Conservation (phyloP, 129 eudicot genomes). For the Flaveria linearis region DNA sequence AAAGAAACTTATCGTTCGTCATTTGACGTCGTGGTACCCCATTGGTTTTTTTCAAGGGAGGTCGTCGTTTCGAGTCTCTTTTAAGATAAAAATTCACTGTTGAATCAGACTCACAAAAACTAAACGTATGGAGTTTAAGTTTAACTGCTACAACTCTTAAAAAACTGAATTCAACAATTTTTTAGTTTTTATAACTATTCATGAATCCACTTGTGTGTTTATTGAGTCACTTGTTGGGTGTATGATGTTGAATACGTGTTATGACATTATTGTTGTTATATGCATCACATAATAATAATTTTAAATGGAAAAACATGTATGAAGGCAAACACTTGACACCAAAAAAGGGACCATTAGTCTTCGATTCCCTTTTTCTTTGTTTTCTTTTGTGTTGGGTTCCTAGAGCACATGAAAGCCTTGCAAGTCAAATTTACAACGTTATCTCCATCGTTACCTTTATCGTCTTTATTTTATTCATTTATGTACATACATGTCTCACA, state of each 20-base stretch:
- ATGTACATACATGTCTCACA: no score
- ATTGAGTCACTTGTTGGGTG: neutral
- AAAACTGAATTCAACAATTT: no score
- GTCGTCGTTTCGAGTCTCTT: no score
- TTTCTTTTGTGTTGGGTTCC: constrained; percentile 2
- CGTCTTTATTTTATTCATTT: neutral
- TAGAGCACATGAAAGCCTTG: constrained; percentile 23
- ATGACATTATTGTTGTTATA: no score
- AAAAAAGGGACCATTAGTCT: constrained; percentile 33
- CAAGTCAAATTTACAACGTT: constrained; percentile 22
- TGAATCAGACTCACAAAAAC: no score
- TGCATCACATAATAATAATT: neutral
- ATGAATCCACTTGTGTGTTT: neutral
- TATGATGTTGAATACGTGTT: neutral
- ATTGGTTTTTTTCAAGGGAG: no score
- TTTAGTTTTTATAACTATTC: neutral
- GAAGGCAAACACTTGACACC: constrained; percentile 40
- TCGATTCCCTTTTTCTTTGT: constrained; percentile 26
- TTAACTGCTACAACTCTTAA: no score
- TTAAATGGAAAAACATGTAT: constrained; percentile 36
- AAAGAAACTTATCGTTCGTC: no score
- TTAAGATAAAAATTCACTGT: no score
- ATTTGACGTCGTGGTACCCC: no score
- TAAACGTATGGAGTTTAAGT: no score
- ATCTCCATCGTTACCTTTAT: constrained; percentile 10